A percentile compares a stretch with the other conserved stretches of the same genome.
Conservation (phyloP, 2,329 filamentous ascomycete genomes). For the Ascochyta pisi region DNA sequence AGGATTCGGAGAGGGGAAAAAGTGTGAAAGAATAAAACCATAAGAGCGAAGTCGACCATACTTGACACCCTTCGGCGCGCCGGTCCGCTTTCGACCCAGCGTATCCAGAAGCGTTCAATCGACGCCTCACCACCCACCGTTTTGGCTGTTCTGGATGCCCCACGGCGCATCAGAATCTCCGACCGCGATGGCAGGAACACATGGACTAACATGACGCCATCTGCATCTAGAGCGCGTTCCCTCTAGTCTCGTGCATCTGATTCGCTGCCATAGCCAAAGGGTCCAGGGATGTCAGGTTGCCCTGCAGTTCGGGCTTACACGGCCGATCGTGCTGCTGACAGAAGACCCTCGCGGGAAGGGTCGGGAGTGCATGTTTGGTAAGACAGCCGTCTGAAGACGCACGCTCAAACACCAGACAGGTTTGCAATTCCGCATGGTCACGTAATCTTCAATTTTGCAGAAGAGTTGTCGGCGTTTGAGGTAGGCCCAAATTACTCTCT, state of each 20-base stretch:
- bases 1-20: background rate
- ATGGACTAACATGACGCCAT: conserved; percentile 38
- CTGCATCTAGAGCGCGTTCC: conserved; percentile 27
- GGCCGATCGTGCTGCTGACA: conserved; percentile 9
- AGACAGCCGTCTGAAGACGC: conserved; percentile 1
- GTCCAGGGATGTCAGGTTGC: conserved; percentile 10
- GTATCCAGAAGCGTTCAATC: conserved; percentile 29
- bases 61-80: conserved; percentile 9
- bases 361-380: conserved; percentile 7
- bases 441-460: background rate
- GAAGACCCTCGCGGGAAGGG: conserved; percentile 4
- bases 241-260: conserved; percentile 7
- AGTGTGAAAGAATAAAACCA: background rate
- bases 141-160: conserved; percentile 19
- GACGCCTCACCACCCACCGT: conserved; percentile 32
- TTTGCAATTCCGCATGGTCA: conserved; percentile 3
- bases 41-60: conserved; percentile 1
- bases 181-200: conserved; percentile 35
- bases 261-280: conserved; percentile 7
- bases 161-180: conserved; percentile 18
- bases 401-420: conserved; percentile 1
- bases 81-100: conserved; percentile 10
- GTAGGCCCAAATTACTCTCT: no score
- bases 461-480: background rate
- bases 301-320: conserved; percentile 14